Conservation (phyloP, 805 yeast species). For the Vanderwaltozyma yarrowii region DNA sequence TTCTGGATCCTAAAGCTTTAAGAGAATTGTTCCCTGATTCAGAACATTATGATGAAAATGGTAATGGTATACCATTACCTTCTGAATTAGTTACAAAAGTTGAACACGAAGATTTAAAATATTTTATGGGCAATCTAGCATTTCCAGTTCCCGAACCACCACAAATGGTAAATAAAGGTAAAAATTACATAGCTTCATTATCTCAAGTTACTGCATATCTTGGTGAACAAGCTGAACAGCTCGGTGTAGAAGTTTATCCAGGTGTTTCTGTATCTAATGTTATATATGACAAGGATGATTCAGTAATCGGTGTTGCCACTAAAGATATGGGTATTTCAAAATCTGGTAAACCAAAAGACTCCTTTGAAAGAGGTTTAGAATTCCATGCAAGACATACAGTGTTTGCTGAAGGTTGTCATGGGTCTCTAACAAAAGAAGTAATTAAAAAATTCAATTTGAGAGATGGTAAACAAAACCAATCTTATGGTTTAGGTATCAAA, state of each 20-base stretch:
- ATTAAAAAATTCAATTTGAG: slow-evolving; percentile 63
- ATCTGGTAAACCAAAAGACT: slow-evolving; percentile 63
- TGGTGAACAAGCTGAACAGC: slow-evolving; percentile 80
- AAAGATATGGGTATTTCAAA: slow-evolving; percentile 81
- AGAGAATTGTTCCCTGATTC: slow-evolving; percentile 72
- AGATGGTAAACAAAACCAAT: slow-evolving; percentile 54
- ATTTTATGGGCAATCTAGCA: slow-evolving; percentile 45
- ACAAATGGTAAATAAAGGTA: slow-evolving; percentile 70
- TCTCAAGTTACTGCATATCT: slow-evolving; percentile 73
- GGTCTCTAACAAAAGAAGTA: slow-evolving; percentile 74
- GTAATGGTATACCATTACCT: slow-evolving; percentile 66
- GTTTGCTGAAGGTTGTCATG: slow-evolving; percentile 98
- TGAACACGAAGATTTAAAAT: slow-evolving; percentile 62
- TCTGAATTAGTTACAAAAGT: slow-evolving; percentile 66
- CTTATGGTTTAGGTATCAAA: slow-evolving; percentile 91
- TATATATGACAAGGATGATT: slow-evolving; percentile 42
- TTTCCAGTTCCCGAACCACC: slow-evolving; percentile 88
- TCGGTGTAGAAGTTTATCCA: slow-evolving; percentile 91
- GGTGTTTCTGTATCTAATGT: slow-evolving; percentile 80
- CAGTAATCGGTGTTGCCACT: slow-evolving; percentile 84
- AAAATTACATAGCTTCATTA: slow-evolving; percentile 77
- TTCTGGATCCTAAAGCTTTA: slow-evolving; percentile 81
- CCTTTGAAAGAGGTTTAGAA: slow-evolving; percentile 96
- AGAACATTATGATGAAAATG: slow-evolving; percentile 27
- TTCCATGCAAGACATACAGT: slow-evolving; percentile 85